phyloP scores from a whole-genome alignment of 257 asterid species.

The Voacanga thouarsii region DNA sequence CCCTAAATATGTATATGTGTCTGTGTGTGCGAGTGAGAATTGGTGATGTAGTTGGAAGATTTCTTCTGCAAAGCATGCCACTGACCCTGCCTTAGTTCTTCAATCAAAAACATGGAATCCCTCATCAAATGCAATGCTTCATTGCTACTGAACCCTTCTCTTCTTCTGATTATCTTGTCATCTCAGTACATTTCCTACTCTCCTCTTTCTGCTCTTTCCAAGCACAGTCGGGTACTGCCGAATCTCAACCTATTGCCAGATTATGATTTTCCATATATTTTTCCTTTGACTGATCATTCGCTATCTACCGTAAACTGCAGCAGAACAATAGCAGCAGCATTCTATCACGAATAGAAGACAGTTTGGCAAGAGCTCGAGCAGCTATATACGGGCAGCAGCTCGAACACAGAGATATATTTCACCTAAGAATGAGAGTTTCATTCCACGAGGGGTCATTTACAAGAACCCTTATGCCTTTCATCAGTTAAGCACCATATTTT shows the following conservation, averaged over 20 bases:
- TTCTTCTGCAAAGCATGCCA: not conserved
- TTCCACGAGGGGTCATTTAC: conserved; percentile 35
- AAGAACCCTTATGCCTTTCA: conserved; percentile 39
- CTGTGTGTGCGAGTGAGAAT: too few species aligned
- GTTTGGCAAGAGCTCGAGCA: conserved; percentile 30
- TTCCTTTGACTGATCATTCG: not conserved
- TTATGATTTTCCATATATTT: not conserved
- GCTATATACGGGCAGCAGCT: conserved; percentile 33
- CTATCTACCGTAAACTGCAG: not conserved
- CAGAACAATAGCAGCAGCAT: not conserved
- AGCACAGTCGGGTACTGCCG: not conserved
- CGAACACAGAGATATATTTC: not conserved
- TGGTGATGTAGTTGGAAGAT: too few species aligned
- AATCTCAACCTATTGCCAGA: not conserved
- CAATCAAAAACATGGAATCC: not conserved
- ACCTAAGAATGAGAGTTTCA: conserved; percentile 13
- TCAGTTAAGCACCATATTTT: conserved; percentile 30
- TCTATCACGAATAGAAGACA: conserved; percentile 25
- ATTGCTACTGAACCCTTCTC: not conserved
- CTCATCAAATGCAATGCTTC: not conserved
- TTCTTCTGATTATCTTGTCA: not conserved
- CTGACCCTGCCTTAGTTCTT: not conserved
- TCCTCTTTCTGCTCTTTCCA: not conserved
- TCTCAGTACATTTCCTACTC: not conserved
- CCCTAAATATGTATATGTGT: too few species aligned